Conservation (phyloP, 352 stramenopile species). For the Pythium volutum region DNA sequence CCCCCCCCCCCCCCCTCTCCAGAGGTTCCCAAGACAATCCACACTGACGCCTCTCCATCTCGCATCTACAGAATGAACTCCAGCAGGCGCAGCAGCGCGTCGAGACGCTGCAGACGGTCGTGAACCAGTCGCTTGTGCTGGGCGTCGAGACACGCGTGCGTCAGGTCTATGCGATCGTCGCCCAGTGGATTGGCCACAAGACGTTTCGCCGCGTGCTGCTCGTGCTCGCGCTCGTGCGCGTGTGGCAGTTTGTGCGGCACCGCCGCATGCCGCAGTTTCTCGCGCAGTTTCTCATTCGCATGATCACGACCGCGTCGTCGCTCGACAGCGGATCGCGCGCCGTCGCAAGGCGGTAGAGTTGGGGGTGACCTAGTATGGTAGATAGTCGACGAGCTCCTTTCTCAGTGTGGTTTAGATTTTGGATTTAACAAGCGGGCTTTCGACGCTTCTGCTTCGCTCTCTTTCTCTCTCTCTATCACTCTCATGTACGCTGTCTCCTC, state of each 20-base stretch:
- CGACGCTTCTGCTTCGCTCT: background rate
- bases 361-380: background rate
- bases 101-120: slow-evolving; percentile 32
- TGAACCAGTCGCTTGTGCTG: slow-evolving; percentile 48
- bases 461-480: background rate
- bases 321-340: slow-evolving; percentile 27
- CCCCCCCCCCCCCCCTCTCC: too few species aligned
- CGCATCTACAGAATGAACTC: slow-evolving; percentile 43
- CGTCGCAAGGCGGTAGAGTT: slow-evolving; percentile 6
- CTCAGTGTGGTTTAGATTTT: too few species aligned
- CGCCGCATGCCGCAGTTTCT: slow-evolving; percentile 55
- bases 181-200: slow-evolving; percentile 44
- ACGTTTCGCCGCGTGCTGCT: slow-evolving; percentile 51
- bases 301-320: slow-evolving; percentile 50
- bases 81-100: slow-evolving; percentile 39
- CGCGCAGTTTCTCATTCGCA: slow-evolving; percentile 58
- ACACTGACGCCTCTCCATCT: too few species aligned
- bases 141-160: slow-evolving; percentile 35
- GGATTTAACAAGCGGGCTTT: too few species aligned
- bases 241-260: slow-evolving; percentile 51
- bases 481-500: background rate
- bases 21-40: too few species aligned
- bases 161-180: slow-evolving; percentile 36
- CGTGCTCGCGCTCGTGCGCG: slow-evolving; percentile 39
- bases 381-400: too few species aligned